Base-by-base conservation (phyloP, 306 rosid genomes). In the Alnus rubra region DNA sequence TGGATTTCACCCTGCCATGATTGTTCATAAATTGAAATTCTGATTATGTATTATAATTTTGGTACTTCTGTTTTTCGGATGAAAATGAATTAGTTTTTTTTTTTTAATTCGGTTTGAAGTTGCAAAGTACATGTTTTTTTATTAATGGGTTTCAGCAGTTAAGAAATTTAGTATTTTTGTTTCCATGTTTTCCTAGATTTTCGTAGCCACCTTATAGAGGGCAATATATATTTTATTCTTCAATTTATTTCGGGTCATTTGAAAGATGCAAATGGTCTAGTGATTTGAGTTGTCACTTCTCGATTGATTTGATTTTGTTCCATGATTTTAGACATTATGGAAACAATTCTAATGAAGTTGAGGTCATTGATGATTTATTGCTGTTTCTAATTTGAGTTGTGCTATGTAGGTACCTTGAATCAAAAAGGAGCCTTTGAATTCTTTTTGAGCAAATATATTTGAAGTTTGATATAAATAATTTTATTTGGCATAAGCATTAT, bases 401-500 rank as follows among this genome's bases (percentile, higher is more conserved):
- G 1, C 31, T 4, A 3, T 68, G 31, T 5, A 9, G 72, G 72
- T 68, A 48, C n/a, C 72, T 67, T 67, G 14, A 67, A 39, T n/a
- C 23, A 42, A 42, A 67, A 11, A 9, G 51, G 33, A 28, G 19
- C 28, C 12, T 71, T 50, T 71, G 75, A 62, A 54, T 75, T 33
- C 28, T 4, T 55, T 65, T 30, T 44, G 16, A 68, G 11, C 75
- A 58, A 33, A 70, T 55, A 28, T 50, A 9, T 74, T 60, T 48
- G 64, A 45, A 60, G 72, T 63, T 33, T 62, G 50, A 76, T 82
- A 64, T 52, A 69, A 60, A 71, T 62, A 50, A 19, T 71, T 30
- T 76, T 15, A 56, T 50, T 69, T 13, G n/a, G 10, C 65, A 67
- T 7, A 50, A 82, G 76, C 77, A 74, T 71, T 72, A 77, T 82